Conservation (phyloP, 805 yeast species). For the Barnettozyma pratensis region DNA sequence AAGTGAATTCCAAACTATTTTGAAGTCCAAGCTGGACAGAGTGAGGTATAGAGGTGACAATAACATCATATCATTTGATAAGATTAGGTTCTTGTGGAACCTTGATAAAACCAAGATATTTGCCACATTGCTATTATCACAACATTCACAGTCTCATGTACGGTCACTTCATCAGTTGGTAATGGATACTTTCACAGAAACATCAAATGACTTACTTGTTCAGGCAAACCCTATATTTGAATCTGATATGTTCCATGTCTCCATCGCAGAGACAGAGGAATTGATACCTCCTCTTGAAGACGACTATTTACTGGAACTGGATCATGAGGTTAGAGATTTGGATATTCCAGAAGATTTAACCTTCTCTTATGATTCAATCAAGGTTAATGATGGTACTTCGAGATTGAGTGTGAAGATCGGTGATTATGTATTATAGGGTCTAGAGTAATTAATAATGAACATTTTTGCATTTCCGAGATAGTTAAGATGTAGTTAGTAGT, state of each 20-base stretch:
- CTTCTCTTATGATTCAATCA: conserved; percentile 11
- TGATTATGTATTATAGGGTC: neutral
- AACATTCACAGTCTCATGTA: neutral
- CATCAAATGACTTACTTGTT: neutral
- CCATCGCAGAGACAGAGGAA: conserved; percentile 4
- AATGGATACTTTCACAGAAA: neutral
- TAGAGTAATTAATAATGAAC: neutral
- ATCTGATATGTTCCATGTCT: conserved; percentile 6
- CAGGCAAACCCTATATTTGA: neutral
- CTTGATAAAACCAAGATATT: conserved; percentile 3
- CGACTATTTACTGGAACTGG: conserved; percentile 6
- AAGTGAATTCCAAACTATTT: neutral
- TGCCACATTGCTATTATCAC: conserved; percentile 1
- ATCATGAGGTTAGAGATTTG: conserved; percentile 6
- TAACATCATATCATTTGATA: conserved; percentile 3
- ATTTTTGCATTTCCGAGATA: neutral
- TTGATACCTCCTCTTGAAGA: neutral
- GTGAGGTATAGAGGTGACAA: neutral
- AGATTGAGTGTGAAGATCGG: conserved; percentile 5
- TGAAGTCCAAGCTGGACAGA: neutral
- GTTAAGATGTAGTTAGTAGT: no score
- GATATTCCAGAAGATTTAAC: conserved; percentile 8
- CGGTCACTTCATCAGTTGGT: neutral
- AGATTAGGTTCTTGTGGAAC: conserved; percentile 2
- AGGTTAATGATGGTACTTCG: conserved; percentile 10